Evolutionary conservation across 371 early-diverging fungal species (phyloP), one percentile per base, ranked within the genome.

Genomic region (Amoeboaphelidium protococcarum): DNA sequence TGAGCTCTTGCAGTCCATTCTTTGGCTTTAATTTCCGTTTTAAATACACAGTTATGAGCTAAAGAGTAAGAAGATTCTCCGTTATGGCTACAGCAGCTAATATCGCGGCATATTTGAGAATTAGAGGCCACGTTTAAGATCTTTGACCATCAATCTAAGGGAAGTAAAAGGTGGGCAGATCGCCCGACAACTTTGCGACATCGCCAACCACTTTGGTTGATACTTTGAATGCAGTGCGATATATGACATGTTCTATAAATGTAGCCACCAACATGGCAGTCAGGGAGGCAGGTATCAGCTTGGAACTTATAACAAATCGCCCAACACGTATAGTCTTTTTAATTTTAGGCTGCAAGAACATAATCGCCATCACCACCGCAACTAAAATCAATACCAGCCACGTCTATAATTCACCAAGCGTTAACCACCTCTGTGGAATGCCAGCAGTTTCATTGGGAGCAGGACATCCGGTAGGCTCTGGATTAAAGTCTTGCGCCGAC

Each of bases 371-470:
- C 19, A 50, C 23, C 19, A 46, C 25, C 1, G 44, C 3, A 16
- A 52, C 52, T 22, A 44, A 19, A 16, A 52, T n/a, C 2, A 52
- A 2, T n/a, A 46, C 47, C 13, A 52, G 50, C 25, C 31, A 52
- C 20, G 41, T 13, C 25, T 52, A 16, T n/a, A 52, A 26, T 10
- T 41, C 41, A 23, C n/a, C 26, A 2, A 42, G 21, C 12, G n/a
- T 25, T 23, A 52, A 25, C 24, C 25, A 50, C n/a, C 47, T 22
- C 25, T 25, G 25, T 16, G 49, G 23, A 31, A 6, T 16, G 13
- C 10, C 2, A 16, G 20, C 23, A 2, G 49, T 31, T 20, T 13
- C 16, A 3, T 12, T 27, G 22, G 37, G 25, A 25, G 23, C 10
- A 22, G 3, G 25, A 26, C n/a, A n/a, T n/a, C n/a, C n/a, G n/a